Base-by-base conservation (phyloP, 495 filamentous ascomycete genomes). In the Lichenothelia convexa region DNA sequence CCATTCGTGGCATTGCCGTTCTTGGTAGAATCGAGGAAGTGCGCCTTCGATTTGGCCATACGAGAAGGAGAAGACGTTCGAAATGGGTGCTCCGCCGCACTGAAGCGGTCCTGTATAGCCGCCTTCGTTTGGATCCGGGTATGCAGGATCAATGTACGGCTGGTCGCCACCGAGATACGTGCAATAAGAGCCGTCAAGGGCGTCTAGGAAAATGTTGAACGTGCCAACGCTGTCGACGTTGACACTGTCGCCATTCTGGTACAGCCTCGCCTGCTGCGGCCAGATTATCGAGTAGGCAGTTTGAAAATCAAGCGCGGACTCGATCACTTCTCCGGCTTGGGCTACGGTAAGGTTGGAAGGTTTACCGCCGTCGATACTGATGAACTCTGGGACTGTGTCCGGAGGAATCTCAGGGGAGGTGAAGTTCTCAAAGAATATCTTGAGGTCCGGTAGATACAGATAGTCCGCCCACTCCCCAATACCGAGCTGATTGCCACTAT, bases 51-150 rank as follows among this genome's bases (percentile, higher is more conserved):
- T 61, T 21, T 53, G 55, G 20, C 61, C 62, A 42, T 75, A 77
- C 0, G 69, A 73, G 35, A 68, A 64, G 1, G 66, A 71, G 36
- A 77, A 64, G 4, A 75, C 72, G 29, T 69, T 71, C 2, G 72
- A 67, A 11, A 67, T 61, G 29, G 67, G 55, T 35, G 64, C 69
- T 31, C 63, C 52, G 33, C 63, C 63, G 40, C 63, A 65, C 32
- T 63, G 39, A 11, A 49, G 26, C 11, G 45, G 39, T 0, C 61
- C 57, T 32, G 52, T 57, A 40, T 62, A 67, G 15, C 59, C 61
- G 16, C 47, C 50, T 1, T 42, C 26, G 36, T 55, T 50, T 32
- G 51, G 51, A 39, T 67, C 59, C 0, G 63, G 62, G 36, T 67
- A 67, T 1, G 45, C 37, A 4, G 42, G 46, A 38, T 61, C 58